Conservation (phyloP, 208 protist genomes). For the Zelonia costaricensis region DNA sequence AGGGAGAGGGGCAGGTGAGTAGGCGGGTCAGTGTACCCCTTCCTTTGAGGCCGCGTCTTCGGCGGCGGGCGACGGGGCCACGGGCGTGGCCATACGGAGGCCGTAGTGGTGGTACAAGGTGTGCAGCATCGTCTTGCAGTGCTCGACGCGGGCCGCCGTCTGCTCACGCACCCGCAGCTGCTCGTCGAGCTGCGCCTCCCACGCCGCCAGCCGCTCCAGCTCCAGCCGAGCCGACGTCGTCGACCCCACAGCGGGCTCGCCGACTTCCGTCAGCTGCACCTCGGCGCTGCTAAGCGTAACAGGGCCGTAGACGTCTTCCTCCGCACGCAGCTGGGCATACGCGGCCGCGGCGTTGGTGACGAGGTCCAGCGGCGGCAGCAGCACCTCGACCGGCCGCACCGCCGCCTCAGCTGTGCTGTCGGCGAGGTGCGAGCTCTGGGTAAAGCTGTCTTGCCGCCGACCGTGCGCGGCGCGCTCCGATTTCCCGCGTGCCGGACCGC, state of each 20-base stretch:
- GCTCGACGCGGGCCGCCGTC: constrained; percentile 1
- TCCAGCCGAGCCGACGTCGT: constrained; percentile 76
- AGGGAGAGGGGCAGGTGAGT: constrained; percentile 1
- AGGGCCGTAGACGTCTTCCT: constrained; percentile 14
- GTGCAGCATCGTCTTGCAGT: constrained; percentile 21
- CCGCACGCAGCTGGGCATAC: constrained; percentile 23
- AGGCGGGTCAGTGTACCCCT: too few species aligned
- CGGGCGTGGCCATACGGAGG: constrained; percentile 32
- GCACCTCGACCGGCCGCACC: constrained; percentile 11
- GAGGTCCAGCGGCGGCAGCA: constrained; percentile 26
- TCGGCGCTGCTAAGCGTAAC: constrained; percentile 15
- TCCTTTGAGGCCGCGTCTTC: too few species aligned
- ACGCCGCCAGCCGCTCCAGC: constrained; percentile 33
- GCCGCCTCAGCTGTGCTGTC: too few species aligned
- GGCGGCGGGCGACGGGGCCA: background rate
- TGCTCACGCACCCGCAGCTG: constrained; percentile 11
- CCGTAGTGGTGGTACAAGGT: constrained; percentile 30
- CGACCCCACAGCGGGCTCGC: constrained; percentile 34
- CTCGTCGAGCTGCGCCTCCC: constrained; percentile 9
- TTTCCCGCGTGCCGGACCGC: background rate
- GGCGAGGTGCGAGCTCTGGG: background rate
- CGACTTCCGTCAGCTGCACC: constrained; percentile 58
- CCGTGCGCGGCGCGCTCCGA: too few species aligned
- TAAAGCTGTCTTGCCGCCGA: background rate
- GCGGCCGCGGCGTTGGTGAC: constrained; percentile 17